Conservation (phyloP, 129 eudicot species). For the Lonicera japonica region DNA sequence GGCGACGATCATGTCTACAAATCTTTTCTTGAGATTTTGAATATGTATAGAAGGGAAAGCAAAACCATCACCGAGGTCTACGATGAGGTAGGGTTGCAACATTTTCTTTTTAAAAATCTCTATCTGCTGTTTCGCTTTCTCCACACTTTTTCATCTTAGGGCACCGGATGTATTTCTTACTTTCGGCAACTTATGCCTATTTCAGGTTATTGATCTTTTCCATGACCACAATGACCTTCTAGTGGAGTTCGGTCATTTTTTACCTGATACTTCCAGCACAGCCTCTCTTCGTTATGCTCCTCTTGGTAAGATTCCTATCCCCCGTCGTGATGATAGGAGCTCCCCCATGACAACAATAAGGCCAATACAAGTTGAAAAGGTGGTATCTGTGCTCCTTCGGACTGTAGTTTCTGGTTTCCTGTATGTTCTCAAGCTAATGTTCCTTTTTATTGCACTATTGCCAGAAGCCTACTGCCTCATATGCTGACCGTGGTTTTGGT, state of each 20-base stretch:
- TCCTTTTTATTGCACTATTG: slow-evolving; percentile 13
- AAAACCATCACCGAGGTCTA: slow-evolving; percentile 67
- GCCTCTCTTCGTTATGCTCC: slow-evolving; percentile 30
- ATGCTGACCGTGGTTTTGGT: slow-evolving; percentile 35
- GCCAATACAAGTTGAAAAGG: slow-evolving; percentile 46
- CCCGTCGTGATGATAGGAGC: slow-evolving; percentile 6
- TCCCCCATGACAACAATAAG: slow-evolving; percentile 33
- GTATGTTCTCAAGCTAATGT: slow-evolving; percentile 7
- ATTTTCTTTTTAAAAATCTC: slow-evolving; percentile 5
- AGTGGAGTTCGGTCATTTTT: slow-evolving; percentile 64
- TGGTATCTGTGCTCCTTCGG: slow-evolving; percentile 12
- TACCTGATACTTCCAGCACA: slow-evolving; percentile 51
- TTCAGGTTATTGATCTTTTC: slow-evolving; percentile 81
- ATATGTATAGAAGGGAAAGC: slow-evolving; percentile 57
- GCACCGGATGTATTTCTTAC: background rate
- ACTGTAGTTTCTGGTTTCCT: background rate
- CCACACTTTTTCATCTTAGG: no score
- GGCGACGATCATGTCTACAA: slow-evolving; percentile 78
- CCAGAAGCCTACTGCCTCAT: slow-evolving; percentile 39
- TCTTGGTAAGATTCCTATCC: slow-evolving; percentile 32
- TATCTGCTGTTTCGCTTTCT: background rate
- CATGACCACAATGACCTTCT: slow-evolving; percentile 72
- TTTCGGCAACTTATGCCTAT: slow-evolving; percentile 5
- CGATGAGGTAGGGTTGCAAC: slow-evolving; percentile 49
- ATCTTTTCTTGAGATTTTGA: slow-evolving; percentile 80